These are phyloP conservation scores for Calocybe gambosa DNA, from an alignment of 1,284 basidiomycete genomes.

Conservation along the genomic window DNA sequence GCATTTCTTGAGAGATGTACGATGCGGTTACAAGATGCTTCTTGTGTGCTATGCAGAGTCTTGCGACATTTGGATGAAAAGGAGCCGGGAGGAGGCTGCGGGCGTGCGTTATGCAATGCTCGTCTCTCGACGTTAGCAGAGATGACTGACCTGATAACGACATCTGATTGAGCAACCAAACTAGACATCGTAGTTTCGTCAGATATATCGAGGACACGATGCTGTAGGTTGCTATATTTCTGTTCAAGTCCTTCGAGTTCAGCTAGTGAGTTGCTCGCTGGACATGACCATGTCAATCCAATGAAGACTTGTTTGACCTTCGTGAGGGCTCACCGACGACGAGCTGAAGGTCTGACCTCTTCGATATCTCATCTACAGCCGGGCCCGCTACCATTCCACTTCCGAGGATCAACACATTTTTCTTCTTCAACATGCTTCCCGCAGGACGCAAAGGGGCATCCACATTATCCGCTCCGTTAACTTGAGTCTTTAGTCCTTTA, in stretches of 20 bases:
- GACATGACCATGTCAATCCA: not conserved
- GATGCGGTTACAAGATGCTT: conserved; percentile 91
- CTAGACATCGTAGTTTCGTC: conserved; percentile 43
- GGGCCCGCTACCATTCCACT: conserved; percentile 91
- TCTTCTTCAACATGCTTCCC: conserved; percentile 35
- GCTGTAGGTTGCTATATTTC: conserved; percentile 52
- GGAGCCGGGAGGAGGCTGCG: conserved; percentile 73
- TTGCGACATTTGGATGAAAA: conserved; percentile 74
- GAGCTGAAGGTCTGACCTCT: conserved; percentile 52
- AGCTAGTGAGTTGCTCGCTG: conserved; percentile 67
- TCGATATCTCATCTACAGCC: conserved; percentile 69
- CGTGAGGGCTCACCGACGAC: conserved; percentile 58
- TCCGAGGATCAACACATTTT: conserved; percentile 77
- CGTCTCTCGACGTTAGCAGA: not conserved
- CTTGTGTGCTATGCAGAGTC: conserved; percentile 66
- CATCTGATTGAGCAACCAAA: conserved; percentile 45
- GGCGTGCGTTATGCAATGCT: conserved; percentile 1
- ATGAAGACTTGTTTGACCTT: not conserved
- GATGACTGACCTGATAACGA: conserved; percentile 36
- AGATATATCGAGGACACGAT: conserved; percentile 58
- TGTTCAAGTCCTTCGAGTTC: conserved; percentile 57
- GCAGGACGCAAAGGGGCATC: not conserved
- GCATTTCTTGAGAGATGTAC: conserved; percentile 85
- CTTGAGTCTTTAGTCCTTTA: not conserved
- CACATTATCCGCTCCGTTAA: not conserved